Conservation (phyloP, 768 basidiomycete species). For the Phanerodontia chrysosporium region DNA sequence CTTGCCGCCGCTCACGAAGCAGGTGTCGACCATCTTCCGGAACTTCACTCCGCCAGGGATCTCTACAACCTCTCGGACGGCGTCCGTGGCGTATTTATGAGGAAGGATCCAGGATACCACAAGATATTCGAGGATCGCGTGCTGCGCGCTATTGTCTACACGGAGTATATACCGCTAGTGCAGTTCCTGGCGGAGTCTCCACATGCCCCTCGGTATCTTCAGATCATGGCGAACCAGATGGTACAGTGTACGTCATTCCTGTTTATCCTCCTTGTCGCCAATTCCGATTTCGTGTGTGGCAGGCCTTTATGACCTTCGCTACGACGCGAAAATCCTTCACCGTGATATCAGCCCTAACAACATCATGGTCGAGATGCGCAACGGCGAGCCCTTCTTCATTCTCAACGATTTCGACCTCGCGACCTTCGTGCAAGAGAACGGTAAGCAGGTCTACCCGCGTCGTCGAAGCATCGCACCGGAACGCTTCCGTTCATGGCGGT, state of each 20-base stretch:
- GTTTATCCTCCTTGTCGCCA: not conserved
- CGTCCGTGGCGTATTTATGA: not conserved
- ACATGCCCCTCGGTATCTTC: not conserved
- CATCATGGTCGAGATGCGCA: constrained; percentile 5
- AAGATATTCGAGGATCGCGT: not conserved
- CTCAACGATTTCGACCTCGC: constrained; percentile 5
- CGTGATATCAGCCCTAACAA: constrained; percentile 7
- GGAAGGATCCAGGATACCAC: not conserved
- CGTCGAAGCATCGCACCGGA: constrained; percentile 3
- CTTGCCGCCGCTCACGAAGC: not conserved
- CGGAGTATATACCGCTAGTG: not conserved
- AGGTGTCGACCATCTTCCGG: not conserved
- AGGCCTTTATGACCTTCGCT: constrained; percentile 7
- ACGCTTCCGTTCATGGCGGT: not conserved
- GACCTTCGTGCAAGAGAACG: not conserved
- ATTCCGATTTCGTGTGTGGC: not conserved
- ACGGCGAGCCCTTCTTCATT: not conserved
- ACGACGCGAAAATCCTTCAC: constrained; percentile 5
- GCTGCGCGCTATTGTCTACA: not conserved
- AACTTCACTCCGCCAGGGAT: not conserved
- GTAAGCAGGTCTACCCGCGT: not conserved
- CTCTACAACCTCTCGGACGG: not conserved
- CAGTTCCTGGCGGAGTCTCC: not conserved
- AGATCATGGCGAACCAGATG: constrained; percentile 2
- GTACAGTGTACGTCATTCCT: not conserved